Conservation (phyloP, 23 red algal genomes). For the Cyanidium caldarium region DNA sequence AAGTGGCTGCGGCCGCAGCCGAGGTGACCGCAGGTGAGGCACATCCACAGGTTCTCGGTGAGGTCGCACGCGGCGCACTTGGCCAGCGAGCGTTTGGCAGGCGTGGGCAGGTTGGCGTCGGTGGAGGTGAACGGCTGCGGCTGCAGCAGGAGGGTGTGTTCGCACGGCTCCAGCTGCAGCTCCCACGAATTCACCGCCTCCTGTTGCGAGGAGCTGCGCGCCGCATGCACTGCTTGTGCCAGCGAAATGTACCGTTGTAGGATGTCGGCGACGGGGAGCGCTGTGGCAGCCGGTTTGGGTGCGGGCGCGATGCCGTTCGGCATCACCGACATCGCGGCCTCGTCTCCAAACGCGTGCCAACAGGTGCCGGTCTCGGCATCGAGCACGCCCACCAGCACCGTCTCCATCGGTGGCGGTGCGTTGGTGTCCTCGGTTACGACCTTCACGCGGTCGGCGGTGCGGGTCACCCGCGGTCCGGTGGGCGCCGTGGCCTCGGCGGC, state of each 20-base stretch:
- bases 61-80: constrained; percentile 51
- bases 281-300: no score
- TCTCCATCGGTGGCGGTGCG: no score
- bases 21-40: constrained; percentile 28
- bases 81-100: background rate
- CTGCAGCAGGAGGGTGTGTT: background rate
- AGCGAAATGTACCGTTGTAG: background rate
- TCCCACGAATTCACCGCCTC: background rate
- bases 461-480: no score
- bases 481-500: no score
- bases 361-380: no score
- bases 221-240: background rate
- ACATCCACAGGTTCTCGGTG: constrained; percentile 88
- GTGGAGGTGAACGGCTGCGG: background rate
- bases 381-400: no score
- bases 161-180: constrained; percentile 1
- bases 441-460: no score
- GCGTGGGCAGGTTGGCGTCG: background rate
- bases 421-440: no score
- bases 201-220: background rate
- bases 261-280: no score
- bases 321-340: no score
- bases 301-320: no score
- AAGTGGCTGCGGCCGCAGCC: constrained; percentile 30
- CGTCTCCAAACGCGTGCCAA: no score